Percentiles rank a stretch among this genome's conserved stretches.
These are phyloP conservation scores for Mucor mucedo DNA, from an alignment of 371 early-diverging fungal species.

Conservation along the genomic window DNA sequence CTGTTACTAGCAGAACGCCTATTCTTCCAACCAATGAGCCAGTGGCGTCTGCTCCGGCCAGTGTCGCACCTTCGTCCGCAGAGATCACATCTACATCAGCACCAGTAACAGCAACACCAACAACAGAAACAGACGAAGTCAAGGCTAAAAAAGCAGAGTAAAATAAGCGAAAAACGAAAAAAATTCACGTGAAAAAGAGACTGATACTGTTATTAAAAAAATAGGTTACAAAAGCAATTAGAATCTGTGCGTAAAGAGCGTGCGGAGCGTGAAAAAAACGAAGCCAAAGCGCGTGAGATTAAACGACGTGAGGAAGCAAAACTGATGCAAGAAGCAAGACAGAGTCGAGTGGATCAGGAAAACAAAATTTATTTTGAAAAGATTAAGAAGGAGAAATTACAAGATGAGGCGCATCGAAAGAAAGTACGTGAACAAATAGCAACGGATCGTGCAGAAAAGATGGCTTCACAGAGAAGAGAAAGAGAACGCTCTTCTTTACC, in stretches of 20 bases:
- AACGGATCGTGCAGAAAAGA: slow-evolving; percentile 46
- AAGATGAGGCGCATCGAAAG: slow-evolving; percentile 45
- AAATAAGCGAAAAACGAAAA: background rate
- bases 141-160: slow-evolving; percentile 29
- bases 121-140: background rate
- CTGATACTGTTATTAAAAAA: background rate
- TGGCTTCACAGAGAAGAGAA: slow-evolving; percentile 29
- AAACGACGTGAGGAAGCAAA: slow-evolving; percentile 49
- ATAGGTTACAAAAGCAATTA: slow-evolving; percentile 42
- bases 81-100: no score
- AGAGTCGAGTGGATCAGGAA: slow-evolving; percentile 33
- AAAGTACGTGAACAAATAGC: slow-evolving; percentile 53
- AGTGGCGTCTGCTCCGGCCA: background rate
- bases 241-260: slow-evolving; percentile 43
- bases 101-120: background rate
- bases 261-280: slow-evolving; percentile 38
- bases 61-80: background rate
- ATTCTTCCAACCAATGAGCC: background rate
- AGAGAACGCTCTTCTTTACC: slow-evolving; percentile 10
- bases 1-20: no score
- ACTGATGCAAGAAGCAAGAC: slow-evolving; percentile 33
- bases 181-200: background rate
- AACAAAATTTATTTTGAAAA: slow-evolving; percentile 45
- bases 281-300: slow-evolving; percentile 40
- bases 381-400: slow-evolving; percentile 46